phyloP scores from a whole-genome alignment of 106 monocot genomes.

The Dendrobium catenatum region DNA sequence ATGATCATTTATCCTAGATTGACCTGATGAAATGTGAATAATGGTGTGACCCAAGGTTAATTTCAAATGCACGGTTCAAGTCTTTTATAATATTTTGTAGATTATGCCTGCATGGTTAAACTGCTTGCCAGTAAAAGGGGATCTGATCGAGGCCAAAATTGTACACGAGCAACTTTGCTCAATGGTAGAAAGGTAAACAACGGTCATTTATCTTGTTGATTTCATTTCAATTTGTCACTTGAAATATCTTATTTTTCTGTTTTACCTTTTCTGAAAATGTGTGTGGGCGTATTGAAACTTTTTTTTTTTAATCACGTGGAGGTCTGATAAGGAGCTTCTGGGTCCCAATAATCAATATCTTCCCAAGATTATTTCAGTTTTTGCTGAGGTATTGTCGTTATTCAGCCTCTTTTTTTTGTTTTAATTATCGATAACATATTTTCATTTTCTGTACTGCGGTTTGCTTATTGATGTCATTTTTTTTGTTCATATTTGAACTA shows the following conservation, averaged over 20 bases:
- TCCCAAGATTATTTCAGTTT: conserved; percentile 76
- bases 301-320: neutral
- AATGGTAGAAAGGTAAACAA: conserved; percentile 76
- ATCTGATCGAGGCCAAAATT: conserved; percentile 87
- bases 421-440: no score
- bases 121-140: conserved; percentile 78
- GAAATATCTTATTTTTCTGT: neutral
- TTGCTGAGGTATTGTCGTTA: conserved; percentile 65
- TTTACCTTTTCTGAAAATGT: neutral
- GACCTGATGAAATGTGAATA: no score
- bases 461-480: no score
- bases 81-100: conserved; percentile 2
- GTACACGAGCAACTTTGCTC: conserved; percentile 87
- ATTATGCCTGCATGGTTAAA: conserved; percentile 81
- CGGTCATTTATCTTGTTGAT: neutral
- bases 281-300: neutral
- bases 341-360: conserved; percentile 87
- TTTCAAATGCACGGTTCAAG: no score
- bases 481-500: no score
- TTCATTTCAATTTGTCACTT: neutral
- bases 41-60: no score
- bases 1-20: no score
- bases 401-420: no score
- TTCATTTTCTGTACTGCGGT: no score
- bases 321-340: conserved; percentile 62